A percentile compares a stretch with the other conserved stretches of the same genome.
phyloP scores from a whole-genome alignment of 2,329 filamentous ascomycete species.

The Chlorencoelia australis region DNA sequence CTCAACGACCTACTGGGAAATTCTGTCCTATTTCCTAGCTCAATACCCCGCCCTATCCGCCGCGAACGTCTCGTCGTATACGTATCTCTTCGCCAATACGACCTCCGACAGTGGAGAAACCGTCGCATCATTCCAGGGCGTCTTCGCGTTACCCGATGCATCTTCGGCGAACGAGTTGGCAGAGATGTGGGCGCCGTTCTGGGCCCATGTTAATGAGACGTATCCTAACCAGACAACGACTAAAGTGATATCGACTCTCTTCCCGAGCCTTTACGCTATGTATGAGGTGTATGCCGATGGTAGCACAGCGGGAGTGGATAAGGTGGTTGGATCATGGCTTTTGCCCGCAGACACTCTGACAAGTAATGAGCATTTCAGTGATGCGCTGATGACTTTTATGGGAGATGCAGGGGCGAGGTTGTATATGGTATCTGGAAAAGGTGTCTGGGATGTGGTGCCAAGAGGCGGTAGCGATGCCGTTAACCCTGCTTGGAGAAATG shows the following conservation, averaged over 20 bases:
- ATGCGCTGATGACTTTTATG: conserved; percentile 29
- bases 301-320: conserved; percentile 31
- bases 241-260: conserved; percentile 3
- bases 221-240: conserved; percentile 30
- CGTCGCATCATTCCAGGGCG: conserved; percentile 22
- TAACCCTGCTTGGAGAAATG: conserved; percentile 41
- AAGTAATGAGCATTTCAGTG: conserved; percentile 19
- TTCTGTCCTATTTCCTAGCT: conserved; percentile 37
- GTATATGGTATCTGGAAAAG: conserved; percentile 33
- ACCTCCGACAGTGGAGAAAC: conserved; percentile 18
- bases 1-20: conserved; percentile 33
- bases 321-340: conserved; percentile 34
- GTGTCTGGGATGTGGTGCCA: conserved; percentile 31
- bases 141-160: conserved; percentile 26
- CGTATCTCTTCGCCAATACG: conserved; percentile 32
- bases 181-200: conserved; percentile 14
- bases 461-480: conserved; percentile 36
- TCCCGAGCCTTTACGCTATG: conserved; percentile 2
- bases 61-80: conserved; percentile 40
- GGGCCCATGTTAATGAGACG: conserved; percentile 26
- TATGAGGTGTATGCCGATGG: conserved; percentile 23
- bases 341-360: conserved; percentile 31
- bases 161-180: conserved; percentile 23
- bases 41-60: conserved; percentile 37
- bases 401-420: conserved; percentile 22